phyloP scores from a whole-genome alignment of 176 grass and related monocot genomes.

The Aegilops bicornis region DNA sequence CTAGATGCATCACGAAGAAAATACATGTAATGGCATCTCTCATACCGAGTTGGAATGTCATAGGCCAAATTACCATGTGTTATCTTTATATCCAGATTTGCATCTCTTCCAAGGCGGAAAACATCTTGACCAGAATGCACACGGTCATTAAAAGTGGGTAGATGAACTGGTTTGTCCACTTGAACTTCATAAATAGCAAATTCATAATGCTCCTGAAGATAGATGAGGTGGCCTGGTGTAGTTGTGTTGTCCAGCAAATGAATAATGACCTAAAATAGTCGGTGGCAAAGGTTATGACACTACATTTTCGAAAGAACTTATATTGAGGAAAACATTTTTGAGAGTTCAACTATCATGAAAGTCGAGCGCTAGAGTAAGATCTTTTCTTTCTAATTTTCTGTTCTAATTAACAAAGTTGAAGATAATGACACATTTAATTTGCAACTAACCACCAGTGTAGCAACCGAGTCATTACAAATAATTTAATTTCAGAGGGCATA shows the following conservation, averaged over 20 bases:
- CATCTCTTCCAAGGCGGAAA: not conserved
- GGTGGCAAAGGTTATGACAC: not conserved
- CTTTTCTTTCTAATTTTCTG: too few relatives aligned
- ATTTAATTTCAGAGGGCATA: too few relatives aligned
- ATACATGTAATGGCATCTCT: not conserved
- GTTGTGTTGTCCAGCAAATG: not conserved
- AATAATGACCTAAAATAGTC: not conserved
- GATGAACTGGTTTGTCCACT: not conserved
- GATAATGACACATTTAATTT: too few relatives aligned
- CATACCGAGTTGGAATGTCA: not conserved
- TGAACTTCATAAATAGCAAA: not conserved
- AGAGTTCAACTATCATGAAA: too few relatives aligned
- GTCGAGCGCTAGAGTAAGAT: too few relatives aligned
- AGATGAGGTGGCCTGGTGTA: not conserved
- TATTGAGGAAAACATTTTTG: too few relatives aligned
- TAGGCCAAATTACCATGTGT: not conserved
- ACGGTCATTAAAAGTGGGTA: not conserved
- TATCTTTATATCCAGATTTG: not conserved
- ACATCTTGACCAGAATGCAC: not conserved
- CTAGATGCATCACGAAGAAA: not conserved
- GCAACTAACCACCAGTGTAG: too few relatives aligned
- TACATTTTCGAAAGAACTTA: too few relatives aligned
- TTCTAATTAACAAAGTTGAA: too few relatives aligned
- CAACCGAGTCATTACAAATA: too few relatives aligned
- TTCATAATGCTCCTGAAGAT: not conserved